Evolutionary conservation across 345 rosid species (phyloP), one percentile per base, ranked within the genome.

Genomic region (Geranium rotundifolium): DNA sequence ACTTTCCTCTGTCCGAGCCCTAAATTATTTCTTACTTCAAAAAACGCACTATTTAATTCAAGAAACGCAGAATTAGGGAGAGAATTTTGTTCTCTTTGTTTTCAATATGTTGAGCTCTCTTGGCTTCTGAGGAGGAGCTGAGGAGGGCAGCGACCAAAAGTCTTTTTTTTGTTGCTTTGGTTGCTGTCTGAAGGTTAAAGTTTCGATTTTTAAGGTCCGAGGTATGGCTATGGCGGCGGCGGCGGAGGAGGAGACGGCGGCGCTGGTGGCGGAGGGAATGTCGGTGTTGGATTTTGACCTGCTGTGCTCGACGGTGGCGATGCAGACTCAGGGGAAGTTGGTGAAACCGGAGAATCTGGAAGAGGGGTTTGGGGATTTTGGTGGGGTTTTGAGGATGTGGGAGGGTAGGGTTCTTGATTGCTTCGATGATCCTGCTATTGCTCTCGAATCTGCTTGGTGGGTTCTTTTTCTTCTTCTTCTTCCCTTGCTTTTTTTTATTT

Each of bases 361-460:
- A 15, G 72, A 72, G 14, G 87, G 70, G 12, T 92, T 74, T 2
- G 81, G 71, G 7, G 85, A 77, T 54, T 67, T 77, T 39, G 88
- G 88, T 8, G 88, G 85, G 30, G 95, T 86, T 59, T 85, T 89
- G 1, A 82, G 98, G 75, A 77, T 92, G 85, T 92, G 98, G 98
- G 98, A 92, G 81, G 95, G 95, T 49, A 90, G 82, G 65, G 82
- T 87, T 18, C 82, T 84, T 61, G 95, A 83, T 74, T 87, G 86
- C 79, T 75, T 83, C 54, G 88, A 87, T 41, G 88, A 92, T 77
- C 89, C 85, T 72, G 88, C 80, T 30, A 62, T 89, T 65, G 89
- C 95, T 66, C 69, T 84, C 57, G 80, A 92, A 82, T 85, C 98
- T 37, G 63, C 84, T 58, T 89, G 93, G 98, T 92, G 17, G 19